A percentile compares a stretch with the other conserved stretches of the same genome.
Conservation (phyloP, 495 filamentous ascomycete species). For the Hypomontagnella monticulosa region DNA sequence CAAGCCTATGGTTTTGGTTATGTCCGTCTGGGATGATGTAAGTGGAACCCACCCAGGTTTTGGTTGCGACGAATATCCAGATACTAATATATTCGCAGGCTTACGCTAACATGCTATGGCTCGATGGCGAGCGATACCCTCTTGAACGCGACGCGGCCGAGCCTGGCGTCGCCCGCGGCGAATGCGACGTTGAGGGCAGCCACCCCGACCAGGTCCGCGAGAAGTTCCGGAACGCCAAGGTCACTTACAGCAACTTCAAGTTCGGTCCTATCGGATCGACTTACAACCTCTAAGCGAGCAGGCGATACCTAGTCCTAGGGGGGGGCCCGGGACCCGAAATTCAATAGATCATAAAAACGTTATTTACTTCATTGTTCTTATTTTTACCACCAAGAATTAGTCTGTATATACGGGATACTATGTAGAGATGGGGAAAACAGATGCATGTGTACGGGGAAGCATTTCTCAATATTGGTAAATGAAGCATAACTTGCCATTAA, state of each 20-base stretch:
- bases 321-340: neutral
- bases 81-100: constrained; percentile 47
- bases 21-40: constrained; percentile 79
- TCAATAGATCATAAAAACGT: neutral
- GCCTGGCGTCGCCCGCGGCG: constrained; percentile 74
- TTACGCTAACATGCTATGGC: constrained; percentile 80
- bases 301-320: constrained; percentile 3
- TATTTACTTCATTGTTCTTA: constrained; percentile 10
- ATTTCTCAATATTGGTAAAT: neutral
- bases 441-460: neutral
- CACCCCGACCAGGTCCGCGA: constrained; percentile 57
- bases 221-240: constrained; percentile 53
- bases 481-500: no score
- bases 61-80: neutral
- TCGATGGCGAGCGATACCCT: constrained; percentile 63
- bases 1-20: constrained; percentile 72
- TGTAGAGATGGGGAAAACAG: neutral
- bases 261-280: constrained; percentile 74
- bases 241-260: constrained; percentile 70
- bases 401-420: constrained; percentile 12
- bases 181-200: constrained; percentile 67
- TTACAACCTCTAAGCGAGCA: constrained; percentile 47
- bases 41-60: constrained; percentile 26
- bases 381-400: neutral
- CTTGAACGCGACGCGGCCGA: constrained; percentile 64